Evolutionary conservation across 176 grass and related monocot genomes (phyloP).

Genomic region (Phyllostachys edulis): DNA sequence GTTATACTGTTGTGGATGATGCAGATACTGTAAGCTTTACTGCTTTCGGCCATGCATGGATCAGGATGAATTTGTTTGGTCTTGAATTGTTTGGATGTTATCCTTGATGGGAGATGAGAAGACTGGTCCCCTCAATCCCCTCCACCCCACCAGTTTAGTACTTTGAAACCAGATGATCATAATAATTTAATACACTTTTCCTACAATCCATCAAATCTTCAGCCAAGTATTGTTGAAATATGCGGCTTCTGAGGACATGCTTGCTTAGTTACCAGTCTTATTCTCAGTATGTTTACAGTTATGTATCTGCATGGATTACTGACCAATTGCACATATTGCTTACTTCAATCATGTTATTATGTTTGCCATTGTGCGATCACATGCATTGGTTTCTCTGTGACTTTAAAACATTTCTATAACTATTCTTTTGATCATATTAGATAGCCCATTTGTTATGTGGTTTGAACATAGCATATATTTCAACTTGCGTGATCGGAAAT

Average conservation of each 20-base stretch:
- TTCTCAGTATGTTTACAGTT: not conserved
- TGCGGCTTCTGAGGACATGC: not conserved
- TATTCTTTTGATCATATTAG: constrained; percentile 2
- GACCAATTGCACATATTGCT: constrained; percentile 7
- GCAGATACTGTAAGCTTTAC: not conserved
- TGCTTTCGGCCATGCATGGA: not conserved
- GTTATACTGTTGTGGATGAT: not conserved
- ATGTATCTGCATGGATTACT: not conserved
- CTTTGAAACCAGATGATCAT: not conserved
- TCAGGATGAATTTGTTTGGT: not conserved
- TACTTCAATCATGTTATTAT: constrained; percentile 17
- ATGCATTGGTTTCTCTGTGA: constrained; percentile 9
- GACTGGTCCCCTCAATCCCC: not conserved
- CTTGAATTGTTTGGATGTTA: not conserved
- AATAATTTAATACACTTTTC: not conserved
- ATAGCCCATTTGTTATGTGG: not conserved
- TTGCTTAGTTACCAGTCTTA: not conserved
- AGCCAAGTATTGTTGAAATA: not conserved
- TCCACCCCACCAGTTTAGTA: not conserved
- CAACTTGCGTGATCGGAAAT: constrained; percentile 17
- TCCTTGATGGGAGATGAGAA: not conserved
- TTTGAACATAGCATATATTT: not conserved
- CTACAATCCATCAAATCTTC: not conserved
- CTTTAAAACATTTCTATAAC: constrained; percentile 2
- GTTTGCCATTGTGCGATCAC: not conserved